phyloP scores from a whole-genome alignment of 345 rosid species.

The Eucalyptus erythrocorys region DNA sequence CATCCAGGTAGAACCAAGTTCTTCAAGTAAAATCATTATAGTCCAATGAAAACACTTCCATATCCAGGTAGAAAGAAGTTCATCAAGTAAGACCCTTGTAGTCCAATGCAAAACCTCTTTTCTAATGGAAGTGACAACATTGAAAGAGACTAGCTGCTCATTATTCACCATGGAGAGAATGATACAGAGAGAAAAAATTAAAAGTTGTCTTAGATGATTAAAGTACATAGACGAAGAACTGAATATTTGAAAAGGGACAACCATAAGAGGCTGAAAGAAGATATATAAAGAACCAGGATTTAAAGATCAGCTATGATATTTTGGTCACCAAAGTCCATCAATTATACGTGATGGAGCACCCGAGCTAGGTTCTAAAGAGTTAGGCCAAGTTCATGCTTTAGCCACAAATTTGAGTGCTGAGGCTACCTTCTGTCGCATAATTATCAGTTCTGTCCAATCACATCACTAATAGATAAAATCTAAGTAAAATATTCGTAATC shows the following conservation, averaged over 20 bases:
- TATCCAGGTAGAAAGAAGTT: neutral
- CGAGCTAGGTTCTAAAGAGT: neutral
- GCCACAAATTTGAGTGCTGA: neutral
- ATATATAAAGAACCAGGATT: neutral
- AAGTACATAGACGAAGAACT: neutral
- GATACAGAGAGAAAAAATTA: neutral
- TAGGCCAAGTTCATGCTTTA: neutral
- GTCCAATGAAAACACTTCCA: neutral
- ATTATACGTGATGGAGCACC: neutral
- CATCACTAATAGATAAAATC: neutral
- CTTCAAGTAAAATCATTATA: neutral
- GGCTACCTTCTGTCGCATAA: neutral
- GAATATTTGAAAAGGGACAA: neutral
- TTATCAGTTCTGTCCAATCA: neutral
- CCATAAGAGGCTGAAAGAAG: neutral
- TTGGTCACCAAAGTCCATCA: neutral
- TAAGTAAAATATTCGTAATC: neutral
- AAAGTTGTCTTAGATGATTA: neutral
- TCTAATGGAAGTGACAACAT: neutral
- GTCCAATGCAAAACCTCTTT: neutral
- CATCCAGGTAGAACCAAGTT: neutral
- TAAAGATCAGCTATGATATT: neutral
- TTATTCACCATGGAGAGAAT: neutral
- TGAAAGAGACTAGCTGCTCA: neutral
- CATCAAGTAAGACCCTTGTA: neutral